Conservation (phyloP, 148 eudicot genomes). For the Camellia granthamiana region DNA sequence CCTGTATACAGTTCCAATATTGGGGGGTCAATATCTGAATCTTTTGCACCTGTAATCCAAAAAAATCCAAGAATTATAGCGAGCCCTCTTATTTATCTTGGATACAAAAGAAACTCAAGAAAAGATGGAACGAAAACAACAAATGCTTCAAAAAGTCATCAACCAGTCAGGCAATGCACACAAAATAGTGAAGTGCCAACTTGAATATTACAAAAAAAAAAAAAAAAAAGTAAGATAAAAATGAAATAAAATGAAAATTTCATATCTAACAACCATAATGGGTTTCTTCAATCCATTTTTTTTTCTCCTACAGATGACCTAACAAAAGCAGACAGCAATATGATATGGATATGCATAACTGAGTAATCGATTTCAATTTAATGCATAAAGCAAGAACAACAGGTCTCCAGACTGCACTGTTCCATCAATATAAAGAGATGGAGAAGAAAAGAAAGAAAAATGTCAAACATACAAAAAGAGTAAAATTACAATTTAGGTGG, state of each 20-base stretch:
- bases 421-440: neutral
- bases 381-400: neutral
- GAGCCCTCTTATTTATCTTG: neutral
- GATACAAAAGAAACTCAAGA: neutral
- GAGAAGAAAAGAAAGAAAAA: neutral
- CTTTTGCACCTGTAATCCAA: slow-evolving; percentile 72
- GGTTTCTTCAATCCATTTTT: neutral
- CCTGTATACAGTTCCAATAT: slow-evolving; percentile 98
- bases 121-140: neutral
- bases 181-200: neutral
- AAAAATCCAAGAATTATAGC: slow-evolving; percentile 12
- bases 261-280: neutral
- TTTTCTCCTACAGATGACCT: neutral
- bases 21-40: slow-evolving; percentile 91
- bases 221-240: too few species aligned
- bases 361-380: neutral
- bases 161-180: neutral
- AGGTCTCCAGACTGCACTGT: neutral
- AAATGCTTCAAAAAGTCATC: neutral
- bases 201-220: neutral
- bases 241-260: neutral
- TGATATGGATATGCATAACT: neutral
- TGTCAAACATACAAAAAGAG: neutral
- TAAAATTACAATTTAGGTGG: neutral
- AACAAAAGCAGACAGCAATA: neutral